These are phyloP conservation scores for Volvox carteri DNA, from an alignment of 163 green algal species.

Conservation along the genomic window DNA sequence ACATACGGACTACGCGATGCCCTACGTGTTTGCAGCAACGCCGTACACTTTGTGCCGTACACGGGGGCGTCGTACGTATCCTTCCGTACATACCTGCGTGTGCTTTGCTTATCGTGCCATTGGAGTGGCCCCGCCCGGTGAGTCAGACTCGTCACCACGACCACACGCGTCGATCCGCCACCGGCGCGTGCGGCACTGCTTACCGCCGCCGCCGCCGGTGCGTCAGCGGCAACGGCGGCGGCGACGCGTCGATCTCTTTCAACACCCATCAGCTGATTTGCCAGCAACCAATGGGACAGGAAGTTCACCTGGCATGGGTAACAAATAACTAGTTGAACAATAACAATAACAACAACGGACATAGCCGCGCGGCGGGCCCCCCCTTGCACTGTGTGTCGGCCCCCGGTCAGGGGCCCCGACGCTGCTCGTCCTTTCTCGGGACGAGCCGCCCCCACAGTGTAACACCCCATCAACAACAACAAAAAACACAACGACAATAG, in stretches of 20 bases:
- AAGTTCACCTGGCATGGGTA: slow-evolving; percentile 84
- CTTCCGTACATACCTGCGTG: not conserved
- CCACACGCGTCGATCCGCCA: slow-evolving; percentile 25
- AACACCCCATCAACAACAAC: no score
- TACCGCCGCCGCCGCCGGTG: not conserved
- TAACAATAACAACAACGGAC: no score
- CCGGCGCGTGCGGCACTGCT: not conserved
- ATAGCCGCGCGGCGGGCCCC: no score
- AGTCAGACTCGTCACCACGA: slow-evolving; percentile 71
- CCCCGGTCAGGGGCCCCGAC: no score
- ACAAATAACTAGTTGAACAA: no score
- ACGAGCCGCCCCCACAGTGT: no score
- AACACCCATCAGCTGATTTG: slow-evolving; percentile 65
- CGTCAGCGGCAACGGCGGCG: not conserved
- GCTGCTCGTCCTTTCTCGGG: no score
- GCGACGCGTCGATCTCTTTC: slow-evolving; percentile 38
- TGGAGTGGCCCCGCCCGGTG: slow-evolving; percentile 71
- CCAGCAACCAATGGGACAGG: slow-evolving; percentile 75
- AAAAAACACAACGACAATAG: no score
- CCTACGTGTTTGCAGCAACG: no score
- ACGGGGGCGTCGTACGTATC: no score
- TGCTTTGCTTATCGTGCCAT: slow-evolving; percentile 67
- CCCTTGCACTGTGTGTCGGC: no score
- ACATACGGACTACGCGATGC: not conserved
- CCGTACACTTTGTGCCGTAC: no score